Conservation (phyloP, 345 rosid species). For the Laguncularia racemosa region DNA sequence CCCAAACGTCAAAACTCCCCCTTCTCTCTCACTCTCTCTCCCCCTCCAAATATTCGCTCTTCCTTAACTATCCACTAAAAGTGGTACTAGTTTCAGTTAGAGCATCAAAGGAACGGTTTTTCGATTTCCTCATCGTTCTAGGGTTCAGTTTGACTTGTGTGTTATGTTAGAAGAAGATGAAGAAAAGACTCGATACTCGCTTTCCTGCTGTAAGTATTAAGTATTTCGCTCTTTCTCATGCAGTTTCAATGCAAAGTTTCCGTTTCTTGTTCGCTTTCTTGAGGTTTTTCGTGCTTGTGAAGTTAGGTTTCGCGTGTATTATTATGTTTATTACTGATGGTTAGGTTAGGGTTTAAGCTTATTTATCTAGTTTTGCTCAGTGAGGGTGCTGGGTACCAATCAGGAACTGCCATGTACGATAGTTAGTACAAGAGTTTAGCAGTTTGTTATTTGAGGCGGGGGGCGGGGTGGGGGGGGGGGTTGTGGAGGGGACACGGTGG, state of each 20-base stretch:
- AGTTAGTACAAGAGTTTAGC: neutral
- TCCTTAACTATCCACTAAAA: too few relatives aligned
- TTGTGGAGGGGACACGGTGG: too few relatives aligned
- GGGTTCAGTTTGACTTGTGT: constrained; percentile 1
- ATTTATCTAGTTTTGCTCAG: too few relatives aligned
- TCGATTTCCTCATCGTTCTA: neutral
- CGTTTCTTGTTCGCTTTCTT: neutral
- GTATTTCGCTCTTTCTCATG: neutral
- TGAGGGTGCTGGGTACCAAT: too few relatives aligned
- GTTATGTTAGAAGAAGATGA: constrained; percentile 15
- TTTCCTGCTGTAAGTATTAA: constrained; percentile 25
- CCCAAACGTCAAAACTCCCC: too few relatives aligned
- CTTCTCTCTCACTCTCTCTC: too few relatives aligned
- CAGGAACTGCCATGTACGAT: neutral
- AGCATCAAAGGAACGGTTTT: too few relatives aligned
- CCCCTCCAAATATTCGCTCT: too few relatives aligned
- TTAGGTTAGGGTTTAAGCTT: too few relatives aligned
- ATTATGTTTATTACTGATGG: neutral
- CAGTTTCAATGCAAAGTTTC: neutral
- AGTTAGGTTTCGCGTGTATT: neutral
- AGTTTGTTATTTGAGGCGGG: neutral
- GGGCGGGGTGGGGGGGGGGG: too few relatives aligned
- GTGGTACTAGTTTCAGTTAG: too few relatives aligned
- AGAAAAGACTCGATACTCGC: constrained; percentile 41
- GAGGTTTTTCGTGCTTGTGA: neutral